phyloP scores from a whole-genome alignment of 1,284 basidiomycete species.

The Cryptococcus floricola region DNA sequence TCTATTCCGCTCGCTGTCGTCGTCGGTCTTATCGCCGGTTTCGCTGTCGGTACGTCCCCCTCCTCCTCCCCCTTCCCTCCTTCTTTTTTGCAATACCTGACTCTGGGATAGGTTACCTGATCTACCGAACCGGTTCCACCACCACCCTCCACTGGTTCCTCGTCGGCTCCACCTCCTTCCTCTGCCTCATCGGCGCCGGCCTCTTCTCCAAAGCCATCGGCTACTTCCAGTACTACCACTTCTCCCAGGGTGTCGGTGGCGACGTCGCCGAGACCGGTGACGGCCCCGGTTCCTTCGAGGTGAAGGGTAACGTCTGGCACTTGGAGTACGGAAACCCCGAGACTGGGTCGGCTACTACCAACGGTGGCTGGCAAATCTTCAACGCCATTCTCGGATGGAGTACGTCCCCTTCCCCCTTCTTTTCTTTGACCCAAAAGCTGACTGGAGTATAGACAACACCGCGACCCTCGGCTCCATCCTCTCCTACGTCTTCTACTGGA shows the following conservation, averaged over 20 bases:
- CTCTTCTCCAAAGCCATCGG: constrained; percentile 69
- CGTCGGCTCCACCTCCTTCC: constrained; percentile 78
- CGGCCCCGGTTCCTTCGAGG: constrained; percentile 57
- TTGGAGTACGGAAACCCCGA: constrained; percentile 75
- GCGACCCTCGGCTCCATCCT: constrained; percentile 63
- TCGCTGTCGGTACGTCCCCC: constrained; percentile 54
- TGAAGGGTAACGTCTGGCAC: constrained; percentile 71
- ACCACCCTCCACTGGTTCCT: constrained; percentile 66
- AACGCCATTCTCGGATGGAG: constrained; percentile 47
- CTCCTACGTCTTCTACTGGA: constrained; percentile 75
- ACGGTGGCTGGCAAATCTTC: constrained; percentile 49
- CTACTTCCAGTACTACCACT: constrained; percentile 62
- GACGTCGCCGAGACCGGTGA: constrained; percentile 67
- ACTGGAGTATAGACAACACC: constrained; percentile 32
- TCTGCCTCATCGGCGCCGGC: constrained; percentile 87
- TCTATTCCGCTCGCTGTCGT: constrained; percentile 87
- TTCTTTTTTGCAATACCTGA: neutral
- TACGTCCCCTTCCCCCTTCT: constrained; percentile 29
- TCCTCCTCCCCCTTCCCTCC: no score
- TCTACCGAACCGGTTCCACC: constrained; percentile 50
- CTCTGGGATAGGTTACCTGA: constrained; percentile 31
- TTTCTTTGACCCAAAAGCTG: neutral
- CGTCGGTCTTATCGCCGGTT: constrained; percentile 71
- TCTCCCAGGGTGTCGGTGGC: constrained; percentile 58
- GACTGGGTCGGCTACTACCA: constrained; percentile 49